These are phyloP conservation scores for Heliocybe sulcata DNA, from an alignment of 1,284 basidiomycete species.

Conservation along the genomic window DNA sequence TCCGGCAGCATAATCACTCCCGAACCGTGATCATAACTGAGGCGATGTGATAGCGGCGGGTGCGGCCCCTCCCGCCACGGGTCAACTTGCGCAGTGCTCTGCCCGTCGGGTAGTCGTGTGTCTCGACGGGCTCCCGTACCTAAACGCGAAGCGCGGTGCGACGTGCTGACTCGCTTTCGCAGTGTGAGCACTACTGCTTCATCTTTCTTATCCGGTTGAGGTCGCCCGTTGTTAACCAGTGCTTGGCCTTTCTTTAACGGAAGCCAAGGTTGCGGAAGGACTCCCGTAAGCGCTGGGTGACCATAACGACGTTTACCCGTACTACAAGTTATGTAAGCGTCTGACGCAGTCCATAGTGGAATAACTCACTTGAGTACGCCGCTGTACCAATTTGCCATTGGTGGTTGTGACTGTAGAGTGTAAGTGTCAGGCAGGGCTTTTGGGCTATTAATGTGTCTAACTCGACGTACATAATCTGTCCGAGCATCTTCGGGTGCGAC, in stretches of 20 bases:
- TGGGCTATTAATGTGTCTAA: constrained; percentile 3
- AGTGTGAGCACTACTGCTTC: constrained; percentile 72
- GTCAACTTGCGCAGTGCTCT: constrained; percentile 9
- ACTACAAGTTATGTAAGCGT: constrained; percentile 27
- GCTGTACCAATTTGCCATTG: constrained; percentile 88
- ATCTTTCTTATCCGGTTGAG: constrained; percentile 28
- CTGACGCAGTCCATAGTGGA: background rate
- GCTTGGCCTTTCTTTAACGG: constrained; percentile 77
- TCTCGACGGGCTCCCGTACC: background rate
- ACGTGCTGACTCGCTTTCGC: constrained; percentile 20
- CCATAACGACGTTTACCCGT: constrained; percentile 85
- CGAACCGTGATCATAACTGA: constrained; percentile 74
- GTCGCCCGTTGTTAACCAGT: constrained; percentile 47
- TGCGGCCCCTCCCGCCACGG: constrained; percentile 46
- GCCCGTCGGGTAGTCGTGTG: constrained; percentile 6
- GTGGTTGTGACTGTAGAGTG: constrained; percentile 72
- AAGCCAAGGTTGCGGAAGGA: constrained; percentile 87
- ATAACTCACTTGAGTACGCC: constrained; percentile 78
- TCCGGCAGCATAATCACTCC: constrained; percentile 84
- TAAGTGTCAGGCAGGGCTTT: constrained; percentile 5
- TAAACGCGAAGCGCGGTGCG: background rate
- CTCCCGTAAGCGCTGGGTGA: constrained; percentile 85
- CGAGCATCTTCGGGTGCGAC: constrained; percentile 86
- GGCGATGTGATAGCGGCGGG: constrained; percentile 39
- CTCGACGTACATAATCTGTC: constrained; percentile 73